Evolutionary conservation across 2,329 filamentous ascomycete species (phyloP), one percentile per base, ranked within the genome.

Genomic region (Talaromyces sp.): DNA sequence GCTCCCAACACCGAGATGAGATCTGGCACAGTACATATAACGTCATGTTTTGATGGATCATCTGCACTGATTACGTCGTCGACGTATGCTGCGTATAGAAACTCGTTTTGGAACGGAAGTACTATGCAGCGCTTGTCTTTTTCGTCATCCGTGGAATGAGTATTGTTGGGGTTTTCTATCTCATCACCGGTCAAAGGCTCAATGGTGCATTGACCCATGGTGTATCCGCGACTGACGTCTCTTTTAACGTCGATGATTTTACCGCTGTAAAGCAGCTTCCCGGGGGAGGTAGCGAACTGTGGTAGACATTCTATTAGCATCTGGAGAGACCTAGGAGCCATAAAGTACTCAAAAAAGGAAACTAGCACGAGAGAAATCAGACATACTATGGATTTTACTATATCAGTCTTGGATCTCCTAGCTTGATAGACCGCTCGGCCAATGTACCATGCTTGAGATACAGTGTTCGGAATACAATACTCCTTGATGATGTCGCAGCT

Each of bases 201-300:
- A 37, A 77, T 68, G 7, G 71, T 68, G 62, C 72, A 73, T 19
- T 70, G 66, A 10, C 74, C 75, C 71, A 74, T 80, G 68, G 68
- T 81, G 73, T 77, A 80, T 70, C 72, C 79, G 66, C 49, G 78
- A 65, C 72, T 73, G 39, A 76, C 67, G 5, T 73, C 70, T 22
- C 80, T 73, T 49, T 78, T 76, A 2, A 82, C 80, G 31, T 79
- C 79, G 10, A 81, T 73, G 43, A 82, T 79, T 66, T 82, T 82
- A 31, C 80, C 80, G 43, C 77, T 79, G 70, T 80, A 82, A 1
- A 82, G 70, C 1, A 81, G 73, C 33, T 74, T 72, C 1, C 77
- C 79, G 2, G 70, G 69, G 1, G 65, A 68, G 19, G 69, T 70
- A 71, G 77, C 62, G 27, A 75, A 71, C 71, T 73, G 25, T 17